Evolutionary conservation across 202 grass and related monocot genomes (phyloP).

Genomic region (Carex arenaria): DNA sequence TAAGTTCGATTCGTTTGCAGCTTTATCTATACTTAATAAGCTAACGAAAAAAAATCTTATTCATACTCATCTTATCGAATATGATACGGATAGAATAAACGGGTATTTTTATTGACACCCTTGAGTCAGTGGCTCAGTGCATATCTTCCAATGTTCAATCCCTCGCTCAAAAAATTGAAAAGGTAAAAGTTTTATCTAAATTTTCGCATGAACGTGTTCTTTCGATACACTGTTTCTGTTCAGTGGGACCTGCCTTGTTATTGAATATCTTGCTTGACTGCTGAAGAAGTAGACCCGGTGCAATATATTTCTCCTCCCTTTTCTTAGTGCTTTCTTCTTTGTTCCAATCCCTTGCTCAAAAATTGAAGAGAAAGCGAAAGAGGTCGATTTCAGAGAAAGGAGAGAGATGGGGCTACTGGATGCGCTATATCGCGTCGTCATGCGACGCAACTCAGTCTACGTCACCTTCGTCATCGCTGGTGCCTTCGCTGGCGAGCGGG

Average conservation of each 20-base stretch:
- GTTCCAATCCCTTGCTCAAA: background rate
- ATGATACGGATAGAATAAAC: too few relatives aligned
- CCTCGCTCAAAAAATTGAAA: too few relatives aligned
- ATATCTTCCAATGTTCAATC: too few relatives aligned
- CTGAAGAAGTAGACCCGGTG: background rate
- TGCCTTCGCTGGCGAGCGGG: conserved; percentile 39
- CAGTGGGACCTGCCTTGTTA: too few relatives aligned
- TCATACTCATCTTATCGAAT: too few relatives aligned
- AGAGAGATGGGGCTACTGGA: conserved; percentile 24
- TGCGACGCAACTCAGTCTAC: conserved; percentile 39
- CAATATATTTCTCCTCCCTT: background rate
- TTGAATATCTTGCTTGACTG: background rate
- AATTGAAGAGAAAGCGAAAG: background rate
- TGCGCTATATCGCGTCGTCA: conserved; percentile 27
- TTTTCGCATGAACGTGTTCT: background rate
- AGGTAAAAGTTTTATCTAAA: too few relatives aligned
- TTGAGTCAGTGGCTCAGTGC: too few relatives aligned
- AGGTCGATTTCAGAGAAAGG: background rate
- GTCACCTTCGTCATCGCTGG: conserved; percentile 47
- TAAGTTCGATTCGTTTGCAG: too few relatives aligned
- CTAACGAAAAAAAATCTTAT: too few relatives aligned
- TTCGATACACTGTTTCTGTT: background rate
- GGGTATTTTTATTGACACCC: too few relatives aligned
- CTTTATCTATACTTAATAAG: too few relatives aligned
- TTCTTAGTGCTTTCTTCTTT: background rate